Conservation (phyloP, 805 yeast genomes). For the Lipomyces yamanashiensis region DNA sequence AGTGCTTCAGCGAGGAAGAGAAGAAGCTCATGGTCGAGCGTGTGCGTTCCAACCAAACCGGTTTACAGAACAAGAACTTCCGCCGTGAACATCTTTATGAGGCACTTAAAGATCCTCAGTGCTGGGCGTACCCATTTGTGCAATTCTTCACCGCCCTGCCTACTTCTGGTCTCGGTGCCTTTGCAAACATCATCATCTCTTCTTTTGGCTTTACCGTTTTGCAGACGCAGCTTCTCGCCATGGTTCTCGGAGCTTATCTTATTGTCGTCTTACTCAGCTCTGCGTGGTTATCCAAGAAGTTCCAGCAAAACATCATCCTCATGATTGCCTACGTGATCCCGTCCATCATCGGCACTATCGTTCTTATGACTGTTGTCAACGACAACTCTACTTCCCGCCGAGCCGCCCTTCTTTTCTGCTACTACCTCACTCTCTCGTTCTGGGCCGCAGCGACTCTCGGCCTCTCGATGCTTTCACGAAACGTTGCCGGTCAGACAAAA, state of each 20-base stretch:
- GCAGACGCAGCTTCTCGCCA: slow-evolving; percentile 45
- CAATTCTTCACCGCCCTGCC: slow-evolving; percentile 43
- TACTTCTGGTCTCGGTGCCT: slow-evolving; percentile 44
- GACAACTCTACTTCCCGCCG: slow-evolving; percentile 38
- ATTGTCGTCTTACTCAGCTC: slow-evolving; percentile 40
- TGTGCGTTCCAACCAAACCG: slow-evolving; percentile 44
- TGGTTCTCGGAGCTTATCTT: slow-evolving; percentile 46
- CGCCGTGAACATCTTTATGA: slow-evolving; percentile 22
- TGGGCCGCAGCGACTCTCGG: slow-evolving; percentile 36
- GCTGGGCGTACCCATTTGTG: slow-evolving; percentile 41
- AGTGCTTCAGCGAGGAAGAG: slow-evolving; percentile 38
- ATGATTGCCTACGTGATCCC: slow-evolving; percentile 43
- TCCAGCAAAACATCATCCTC: slow-evolving; percentile 36
- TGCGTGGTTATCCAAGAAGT: slow-evolving; percentile 40
- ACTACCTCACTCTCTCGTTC: slow-evolving; percentile 43
- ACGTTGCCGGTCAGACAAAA: slow-evolving; percentile 45
- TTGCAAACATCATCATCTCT: slow-evolving; percentile 42
- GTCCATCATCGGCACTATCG: slow-evolving; percentile 45
- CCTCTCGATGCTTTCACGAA: slow-evolving; percentile 27
- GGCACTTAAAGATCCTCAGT: slow-evolving; percentile 34
- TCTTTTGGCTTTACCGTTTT: slow-evolving; percentile 44
- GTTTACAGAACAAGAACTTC: slow-evolving; percentile 36
- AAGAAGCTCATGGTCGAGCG: slow-evolving; percentile 42
- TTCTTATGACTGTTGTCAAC: slow-evolving; percentile 40
- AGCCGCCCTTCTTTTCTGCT: slow-evolving; percentile 44